These are phyloP conservation scores for Melocanna baccifera DNA, from an alignment of 176 grass and related monocot species.

Conservation along the genomic window DNA sequence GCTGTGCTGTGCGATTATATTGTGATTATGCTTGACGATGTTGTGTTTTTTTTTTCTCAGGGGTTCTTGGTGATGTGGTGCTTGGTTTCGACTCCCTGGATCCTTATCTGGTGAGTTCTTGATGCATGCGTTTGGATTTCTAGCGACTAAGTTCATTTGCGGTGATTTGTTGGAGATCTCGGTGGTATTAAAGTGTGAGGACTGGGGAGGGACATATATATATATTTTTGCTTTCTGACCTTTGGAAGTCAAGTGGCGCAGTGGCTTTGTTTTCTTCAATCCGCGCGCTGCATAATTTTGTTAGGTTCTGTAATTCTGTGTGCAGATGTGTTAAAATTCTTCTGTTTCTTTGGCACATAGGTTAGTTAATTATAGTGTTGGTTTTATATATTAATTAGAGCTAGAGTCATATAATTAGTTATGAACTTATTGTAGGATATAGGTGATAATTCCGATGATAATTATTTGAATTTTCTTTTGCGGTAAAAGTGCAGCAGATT, in stretches of 20 bases:
- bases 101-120: slow-evolving; percentile 65
- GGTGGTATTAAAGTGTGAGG: not conserved
- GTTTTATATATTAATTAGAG: not conserved
- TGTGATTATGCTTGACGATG: not conserved
- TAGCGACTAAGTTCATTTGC: not conserved
- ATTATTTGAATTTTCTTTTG: no score
- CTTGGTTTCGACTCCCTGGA: slow-evolving; percentile 88
- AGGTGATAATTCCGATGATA: no score
- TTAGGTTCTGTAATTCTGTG: not conserved
- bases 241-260: slow-evolving; percentile 16
- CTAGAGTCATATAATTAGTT: not conserved
- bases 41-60: slow-evolving; percentile 28
- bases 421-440: not conserved
- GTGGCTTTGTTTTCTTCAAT: not conserved
- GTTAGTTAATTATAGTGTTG: not conserved
- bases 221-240: slow-evolving; percentile 1
- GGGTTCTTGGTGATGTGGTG: slow-evolving; percentile 75
- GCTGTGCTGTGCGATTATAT: not conserved
- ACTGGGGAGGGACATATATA: not conserved
- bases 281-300: not conserved
- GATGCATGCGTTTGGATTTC: not conserved
- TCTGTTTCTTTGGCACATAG: not conserved
- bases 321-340: not conserved
- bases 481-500: no score
- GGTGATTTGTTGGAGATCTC: slow-evolving; percentile 23